These are phyloP conservation scores for Mycena epipterygia DNA, from an alignment of 768 basidiomycete genomes.

Conservation along the genomic window DNA sequence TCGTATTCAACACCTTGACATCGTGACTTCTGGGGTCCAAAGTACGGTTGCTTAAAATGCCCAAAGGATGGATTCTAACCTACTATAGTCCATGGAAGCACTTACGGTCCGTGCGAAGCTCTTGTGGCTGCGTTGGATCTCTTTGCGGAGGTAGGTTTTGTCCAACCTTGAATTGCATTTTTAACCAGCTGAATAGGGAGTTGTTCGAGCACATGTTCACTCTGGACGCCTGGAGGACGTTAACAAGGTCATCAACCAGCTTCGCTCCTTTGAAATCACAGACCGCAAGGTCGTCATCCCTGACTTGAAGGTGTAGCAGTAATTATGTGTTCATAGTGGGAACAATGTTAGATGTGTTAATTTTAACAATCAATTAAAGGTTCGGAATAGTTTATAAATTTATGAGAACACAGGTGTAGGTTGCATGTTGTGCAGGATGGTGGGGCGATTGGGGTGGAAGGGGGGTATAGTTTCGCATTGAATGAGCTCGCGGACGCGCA, in stretches of 20 bases:
- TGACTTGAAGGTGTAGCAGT: not conserved
- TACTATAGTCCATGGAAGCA: not conserved
- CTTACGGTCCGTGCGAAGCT: not conserved
- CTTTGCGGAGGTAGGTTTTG: slow-evolving; percentile 23
- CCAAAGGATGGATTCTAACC: not conserved
- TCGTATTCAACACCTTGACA: slow-evolving; percentile 28
- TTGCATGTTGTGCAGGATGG: too few species aligned
- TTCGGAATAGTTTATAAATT: too few species aligned
- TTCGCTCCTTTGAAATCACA: slow-evolving; percentile 13
- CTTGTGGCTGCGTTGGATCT: slow-evolving; percentile 30
- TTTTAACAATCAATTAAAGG: too few species aligned
- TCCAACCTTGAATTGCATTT: too few species aligned
- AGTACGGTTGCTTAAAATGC: not conserved
- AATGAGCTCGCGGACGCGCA: too few species aligned
- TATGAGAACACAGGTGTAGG: too few species aligned
- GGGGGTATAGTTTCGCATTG: too few species aligned
- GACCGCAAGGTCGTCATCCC: slow-evolving; percentile 28
- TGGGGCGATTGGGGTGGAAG: too few species aligned
- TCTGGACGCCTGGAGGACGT: slow-evolving; percentile 26
- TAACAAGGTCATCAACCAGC: slow-evolving; percentile 29
- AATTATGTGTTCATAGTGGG: too few species aligned
- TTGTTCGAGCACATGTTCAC: not conserved
- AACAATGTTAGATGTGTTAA: too few species aligned
- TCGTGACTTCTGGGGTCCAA: slow-evolving; percentile 19
- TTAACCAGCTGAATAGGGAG: not conserved